Evolutionary conservation across 2,329 filamentous ascomycete species (phyloP).

Genomic region (Aspergillus neoniger): DNA sequence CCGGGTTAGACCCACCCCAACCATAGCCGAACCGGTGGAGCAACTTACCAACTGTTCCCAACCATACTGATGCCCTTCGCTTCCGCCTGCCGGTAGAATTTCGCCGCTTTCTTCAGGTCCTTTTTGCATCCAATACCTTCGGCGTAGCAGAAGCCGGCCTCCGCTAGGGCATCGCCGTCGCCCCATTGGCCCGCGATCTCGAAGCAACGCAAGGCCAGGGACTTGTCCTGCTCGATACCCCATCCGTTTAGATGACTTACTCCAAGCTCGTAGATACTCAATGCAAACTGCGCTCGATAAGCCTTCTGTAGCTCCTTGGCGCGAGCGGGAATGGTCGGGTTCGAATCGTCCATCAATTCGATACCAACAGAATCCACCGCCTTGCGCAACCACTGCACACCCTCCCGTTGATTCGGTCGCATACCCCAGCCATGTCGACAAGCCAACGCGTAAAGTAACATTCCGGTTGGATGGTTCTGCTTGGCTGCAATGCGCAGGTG

Average conservation of each 20-base stretch:
- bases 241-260: slow-evolving; percentile 98
- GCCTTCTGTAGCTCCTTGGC: slow-evolving; percentile 71
- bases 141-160: slow-evolving; percentile 95
- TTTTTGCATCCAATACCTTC: slow-evolving; percentile 94
- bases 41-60: slow-evolving; percentile 90
- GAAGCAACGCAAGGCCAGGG: slow-evolving; percentile 85
- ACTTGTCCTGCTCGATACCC: slow-evolving; percentile 92
- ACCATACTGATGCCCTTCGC: slow-evolving; percentile 96
- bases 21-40: background rate
- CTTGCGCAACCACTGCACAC: slow-evolving; percentile 86
- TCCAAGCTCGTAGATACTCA: slow-evolving; percentile 94
- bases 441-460: slow-evolving; percentile 93
- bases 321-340: slow-evolving; percentile 53
- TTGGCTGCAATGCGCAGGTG: slow-evolving; percentile 87
- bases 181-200: slow-evolving; percentile 97
- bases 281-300: slow-evolving; percentile 86
- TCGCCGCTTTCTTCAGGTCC: slow-evolving; percentile 89
- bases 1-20: background rate
- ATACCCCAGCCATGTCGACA: slow-evolving; percentile 98
- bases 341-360: slow-evolving; percentile 76
- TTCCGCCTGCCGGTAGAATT: slow-evolving; percentile 86
- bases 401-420: slow-evolving; percentile 86
- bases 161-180: slow-evolving; percentile 88
- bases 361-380: slow-evolving; percentile 81
- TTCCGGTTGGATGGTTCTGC: slow-evolving; percentile 83